These are phyloP conservation scores for Mortierella sp. DNA, from an alignment of 371 early-diverging fungal genomes.

Conservation along the genomic window DNA sequence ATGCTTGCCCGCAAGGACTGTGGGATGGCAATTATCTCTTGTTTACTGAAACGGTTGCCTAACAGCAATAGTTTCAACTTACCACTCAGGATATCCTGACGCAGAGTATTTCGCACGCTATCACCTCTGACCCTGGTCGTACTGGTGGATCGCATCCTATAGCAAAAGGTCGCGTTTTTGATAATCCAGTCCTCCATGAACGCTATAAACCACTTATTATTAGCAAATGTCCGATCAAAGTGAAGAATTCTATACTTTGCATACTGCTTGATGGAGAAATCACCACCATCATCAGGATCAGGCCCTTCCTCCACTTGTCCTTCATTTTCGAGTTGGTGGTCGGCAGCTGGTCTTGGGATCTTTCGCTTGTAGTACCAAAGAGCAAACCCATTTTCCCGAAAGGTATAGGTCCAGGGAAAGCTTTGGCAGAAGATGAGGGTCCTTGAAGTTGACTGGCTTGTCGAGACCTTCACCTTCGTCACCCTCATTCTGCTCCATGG, in stretches of 20 bases:
- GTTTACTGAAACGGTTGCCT: too few species aligned
- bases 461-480: too few species aligned
- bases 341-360: too few species aligned
- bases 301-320: neutral
- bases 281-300: neutral
- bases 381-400: constrained; percentile 3
- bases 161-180: neutral
- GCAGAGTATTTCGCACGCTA: too few species aligned
- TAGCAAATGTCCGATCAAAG: constrained; percentile 6
- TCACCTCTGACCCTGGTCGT: neutral
- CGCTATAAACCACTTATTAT: constrained; percentile 1
- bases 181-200: constrained; percentile 7
- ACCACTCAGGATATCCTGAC: too few species aligned
- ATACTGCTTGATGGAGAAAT: neutral
- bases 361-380: constrained; percentile 6
- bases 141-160: neutral
- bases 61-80: too few species aligned
- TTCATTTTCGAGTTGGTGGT: too few species aligned
- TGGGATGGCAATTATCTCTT: too few species aligned
- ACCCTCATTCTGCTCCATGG: too few species aligned
- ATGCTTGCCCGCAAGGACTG: too few species aligned
- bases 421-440: constrained; percentile 4
- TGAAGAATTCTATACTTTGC: constrained; percentile 12
- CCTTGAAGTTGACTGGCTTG: neutral
- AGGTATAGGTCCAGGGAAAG: constrained; percentile 20